Evolutionary conservation across 2,329 filamentous ascomycete genomes (phyloP).

Genomic region (Keithomyces neogunnii): DNA sequence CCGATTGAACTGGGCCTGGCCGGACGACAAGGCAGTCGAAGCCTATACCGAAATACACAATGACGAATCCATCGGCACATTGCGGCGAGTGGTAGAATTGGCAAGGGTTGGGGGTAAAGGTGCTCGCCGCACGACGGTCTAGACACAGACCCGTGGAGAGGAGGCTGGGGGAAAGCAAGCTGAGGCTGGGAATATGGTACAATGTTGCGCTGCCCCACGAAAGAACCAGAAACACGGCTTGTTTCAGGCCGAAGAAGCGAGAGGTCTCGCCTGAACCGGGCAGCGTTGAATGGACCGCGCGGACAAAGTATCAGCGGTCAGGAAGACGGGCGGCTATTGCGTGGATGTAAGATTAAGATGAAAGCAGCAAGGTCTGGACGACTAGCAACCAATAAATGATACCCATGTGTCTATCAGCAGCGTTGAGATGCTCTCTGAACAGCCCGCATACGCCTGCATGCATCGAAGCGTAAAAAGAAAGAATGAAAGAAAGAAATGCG

Average conservation of each 20-base stretch:
- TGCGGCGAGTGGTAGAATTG: conserved; percentile 18
- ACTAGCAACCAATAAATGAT: background rate
- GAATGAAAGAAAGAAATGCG: no score
- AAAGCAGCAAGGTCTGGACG: background rate
- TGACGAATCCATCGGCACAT: conserved; percentile 15
- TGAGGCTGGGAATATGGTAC: background rate
- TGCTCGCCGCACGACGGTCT: background rate
- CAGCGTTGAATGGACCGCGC: background rate
- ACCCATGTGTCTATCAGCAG: background rate
- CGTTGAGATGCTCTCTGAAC: background rate
- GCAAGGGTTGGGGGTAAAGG: conserved; percentile 4
- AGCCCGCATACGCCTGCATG: no score
- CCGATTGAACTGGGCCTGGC: conserved; percentile 27
- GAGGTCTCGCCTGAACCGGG: background rate
- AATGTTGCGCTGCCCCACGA: no score
- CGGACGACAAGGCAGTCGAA: conserved; percentile 25
- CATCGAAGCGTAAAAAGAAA: no score
- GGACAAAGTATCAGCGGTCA: background rate
- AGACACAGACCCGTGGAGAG: background rate
- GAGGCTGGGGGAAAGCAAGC: background rate
- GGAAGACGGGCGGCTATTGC: conserved; percentile 1
- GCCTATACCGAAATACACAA: conserved; percentile 21
- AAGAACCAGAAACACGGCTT: background rate
- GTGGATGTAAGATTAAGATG: background rate
- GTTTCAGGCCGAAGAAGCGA: background rate